phyloP scores from a whole-genome alignment of 805 yeast genomes.

The Brettanomyces sp. region DNA sequence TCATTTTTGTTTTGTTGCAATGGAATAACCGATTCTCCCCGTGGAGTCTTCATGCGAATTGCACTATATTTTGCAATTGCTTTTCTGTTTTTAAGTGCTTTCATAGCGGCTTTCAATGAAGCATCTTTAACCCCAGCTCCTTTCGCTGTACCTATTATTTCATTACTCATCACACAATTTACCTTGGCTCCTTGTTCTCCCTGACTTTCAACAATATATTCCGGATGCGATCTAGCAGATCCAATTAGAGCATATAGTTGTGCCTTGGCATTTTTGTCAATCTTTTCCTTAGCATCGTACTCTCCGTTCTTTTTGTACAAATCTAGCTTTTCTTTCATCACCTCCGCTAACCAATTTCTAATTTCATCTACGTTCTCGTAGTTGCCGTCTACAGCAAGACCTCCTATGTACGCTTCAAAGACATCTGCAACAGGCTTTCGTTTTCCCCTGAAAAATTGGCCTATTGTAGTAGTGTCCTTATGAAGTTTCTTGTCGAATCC shows the following conservation, averaged over 20 bases:
- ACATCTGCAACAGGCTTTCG: constrained; percentile 78
- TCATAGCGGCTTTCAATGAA: constrained; percentile 77
- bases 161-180: constrained; percentile 55
- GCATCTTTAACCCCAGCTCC: constrained; percentile 71
- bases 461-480: constrained; percentile 30
- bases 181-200: constrained; percentile 44
- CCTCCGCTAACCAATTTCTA: constrained; percentile 44
- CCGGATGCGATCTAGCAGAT: constrained; percentile 54
- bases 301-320: neutral
- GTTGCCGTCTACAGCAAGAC: constrained; percentile 49
- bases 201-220: constrained; percentile 38
- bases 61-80: constrained; percentile 56
- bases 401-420: constrained; percentile 92
- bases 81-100: constrained; percentile 51
- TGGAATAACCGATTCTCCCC: constrained; percentile 18
- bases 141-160: constrained; percentile 60
- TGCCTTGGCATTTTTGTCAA: constrained; percentile 64
- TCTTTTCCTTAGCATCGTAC: constrained; percentile 10
- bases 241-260: constrained; percentile 75
- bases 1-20: neutral
- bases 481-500: constrained; percentile 52
- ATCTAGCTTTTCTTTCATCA: constrained; percentile 37
- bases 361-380: constrained; percentile 37
- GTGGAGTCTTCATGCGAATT: constrained; percentile 44
- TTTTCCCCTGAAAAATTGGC: constrained; percentile 38